These are phyloP conservation scores for Margaritispora aquatica DNA, from an alignment of 495 filamentous ascomycete genomes.

Conservation along the genomic window DNA sequence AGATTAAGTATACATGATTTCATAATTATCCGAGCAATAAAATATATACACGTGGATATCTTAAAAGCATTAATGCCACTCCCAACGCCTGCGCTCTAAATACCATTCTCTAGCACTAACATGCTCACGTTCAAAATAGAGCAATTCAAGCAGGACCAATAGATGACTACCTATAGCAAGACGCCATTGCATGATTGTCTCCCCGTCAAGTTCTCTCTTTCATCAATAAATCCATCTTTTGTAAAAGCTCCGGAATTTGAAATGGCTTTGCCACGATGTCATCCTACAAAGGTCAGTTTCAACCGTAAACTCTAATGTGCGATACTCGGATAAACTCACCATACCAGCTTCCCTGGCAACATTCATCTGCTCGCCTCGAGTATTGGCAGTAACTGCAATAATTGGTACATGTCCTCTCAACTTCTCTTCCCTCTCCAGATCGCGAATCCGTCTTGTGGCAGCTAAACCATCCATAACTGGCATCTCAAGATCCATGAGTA, in stretches of 20 bases:
- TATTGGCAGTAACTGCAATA: slow-evolving; percentile 77
- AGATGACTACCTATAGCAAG: no score
- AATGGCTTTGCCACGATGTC: slow-evolving; percentile 18
- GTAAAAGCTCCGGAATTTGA: slow-evolving; percentile 16
- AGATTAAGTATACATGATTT: no score
- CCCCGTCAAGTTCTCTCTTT: no score
- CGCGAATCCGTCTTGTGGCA: slow-evolving; percentile 61
- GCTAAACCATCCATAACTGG: slow-evolving; percentile 80
- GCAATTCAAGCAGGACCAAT: no score
- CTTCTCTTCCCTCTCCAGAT: slow-evolving; percentile 48
- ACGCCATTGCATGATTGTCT: no score
- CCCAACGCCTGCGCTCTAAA: no score
- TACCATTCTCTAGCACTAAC: no score
- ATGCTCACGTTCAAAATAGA: no score
- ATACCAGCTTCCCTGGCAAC: slow-evolving; percentile 46
- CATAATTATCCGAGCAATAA: no score
- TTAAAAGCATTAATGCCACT: no score
- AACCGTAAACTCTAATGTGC: no score
- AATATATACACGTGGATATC: no score
- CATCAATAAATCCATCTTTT: slow-evolving; percentile 14
- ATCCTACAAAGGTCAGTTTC: slow-evolving; percentile 1
- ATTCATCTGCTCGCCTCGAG: slow-evolving; percentile 58
- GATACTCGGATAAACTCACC: slow-evolving; percentile 16
- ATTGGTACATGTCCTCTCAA: slow-evolving; percentile 61
- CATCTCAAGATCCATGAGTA: slow-evolving; percentile 92